Base-by-base conservation (phyloP, 208 protist species). In the Acanthamoeba triangularis region DNA sequence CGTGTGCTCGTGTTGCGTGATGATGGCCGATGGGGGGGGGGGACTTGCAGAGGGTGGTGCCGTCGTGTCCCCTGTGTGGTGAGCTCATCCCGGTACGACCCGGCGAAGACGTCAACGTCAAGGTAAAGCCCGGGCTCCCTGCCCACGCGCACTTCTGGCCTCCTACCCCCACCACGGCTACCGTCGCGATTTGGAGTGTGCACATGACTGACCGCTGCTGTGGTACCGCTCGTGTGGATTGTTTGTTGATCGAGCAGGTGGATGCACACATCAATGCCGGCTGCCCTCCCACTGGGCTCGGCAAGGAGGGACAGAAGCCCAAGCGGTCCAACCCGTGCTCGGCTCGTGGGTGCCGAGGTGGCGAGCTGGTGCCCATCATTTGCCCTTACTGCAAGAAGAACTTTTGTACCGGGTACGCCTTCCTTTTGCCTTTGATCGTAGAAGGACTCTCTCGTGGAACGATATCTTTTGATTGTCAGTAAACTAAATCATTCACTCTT, bases 321-420 rank as follows among this genome's bases (percentile, higher is more conserved):
- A 67, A 90, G 82, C 63, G 37, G 28, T 90, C 82, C 20, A 90
- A 90, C 25, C 82, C 82, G 3, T 90, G 82, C 33, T 90, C 82
- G 8, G 82, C 56, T 7, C 47, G 56, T 59, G 56, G 52, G 6
- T 90, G 82, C 49, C 5, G 56, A 5, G 82, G 82, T 47, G 82
- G 82, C 30, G 82, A 90, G 35, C 35, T 90, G n/a, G 54, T 90
- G 16, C 82, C 82, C 30, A 67, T 90, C 82, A 90, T 90, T 44
- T 90, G 82, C 18, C 82, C 82, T 1, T 90, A 67, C 23, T 90
- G 82, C 82, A 67, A 44, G 33, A 90, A 90, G 82, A 90, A 90
- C 82, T 90, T 90, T 25, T 90, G 82, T 33, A 69, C 56, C 14
- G 33, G 82, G 82, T 90, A 90, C n/a, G 3, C 18, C 16, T 54